Percentiles rank a stretch among this genome's conserved stretches.
These are phyloP conservation scores for Stagonosporopsis cucurbitacearum DNA, from an alignment of 2,329 filamentous ascomycete genomes.

Conservation along the genomic window DNA sequence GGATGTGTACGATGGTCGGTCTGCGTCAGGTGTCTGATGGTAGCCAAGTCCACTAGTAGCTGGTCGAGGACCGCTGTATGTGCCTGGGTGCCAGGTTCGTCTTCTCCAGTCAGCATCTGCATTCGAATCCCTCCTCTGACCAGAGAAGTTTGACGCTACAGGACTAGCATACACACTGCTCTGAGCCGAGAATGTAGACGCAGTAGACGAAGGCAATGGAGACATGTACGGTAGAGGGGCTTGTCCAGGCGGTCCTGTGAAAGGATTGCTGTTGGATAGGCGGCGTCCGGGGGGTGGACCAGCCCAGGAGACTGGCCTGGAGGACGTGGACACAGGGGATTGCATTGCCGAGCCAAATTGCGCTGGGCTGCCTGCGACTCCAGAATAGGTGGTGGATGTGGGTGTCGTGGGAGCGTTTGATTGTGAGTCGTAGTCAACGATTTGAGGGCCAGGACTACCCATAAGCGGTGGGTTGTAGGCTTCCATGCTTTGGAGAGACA, in stretches of 20 bases:
- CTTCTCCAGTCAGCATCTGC: slow-evolving; percentile 81
- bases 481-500: slow-evolving; percentile 65
- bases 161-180: slow-evolving; percentile 71
- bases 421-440: slow-evolving; percentile 67
- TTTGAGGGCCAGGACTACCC: slow-evolving; percentile 68
- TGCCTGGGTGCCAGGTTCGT: slow-evolving; percentile 90
- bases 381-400: slow-evolving; percentile 82
- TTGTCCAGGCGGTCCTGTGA: slow-evolving; percentile 69
- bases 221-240: slow-evolving; percentile 65
- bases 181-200: slow-evolving; percentile 60
- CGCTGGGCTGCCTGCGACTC: slow-evolving; percentile 73
- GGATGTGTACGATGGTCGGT: slow-evolving; percentile 63
- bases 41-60: slow-evolving; percentile 77
- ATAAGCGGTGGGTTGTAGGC: slow-evolving; percentile 65
- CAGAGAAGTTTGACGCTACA: slow-evolving; percentile 67
- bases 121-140: slow-evolving; percentile 70
- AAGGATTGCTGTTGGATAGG: slow-evolving; percentile 75
- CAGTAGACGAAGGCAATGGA: slow-evolving; percentile 63
- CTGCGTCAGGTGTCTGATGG: slow-evolving; percentile 72
- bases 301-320: slow-evolving; percentile 76
- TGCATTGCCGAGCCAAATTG: slow-evolving; percentile 71
- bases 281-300: slow-evolving; percentile 73
- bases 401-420: slow-evolving; percentile 82
- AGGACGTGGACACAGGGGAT: slow-evolving; percentile 75
- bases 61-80: slow-evolving; percentile 64